Conservation (phyloP, 805 yeast genomes). For the Teunomyces aglyptinius region DNA sequence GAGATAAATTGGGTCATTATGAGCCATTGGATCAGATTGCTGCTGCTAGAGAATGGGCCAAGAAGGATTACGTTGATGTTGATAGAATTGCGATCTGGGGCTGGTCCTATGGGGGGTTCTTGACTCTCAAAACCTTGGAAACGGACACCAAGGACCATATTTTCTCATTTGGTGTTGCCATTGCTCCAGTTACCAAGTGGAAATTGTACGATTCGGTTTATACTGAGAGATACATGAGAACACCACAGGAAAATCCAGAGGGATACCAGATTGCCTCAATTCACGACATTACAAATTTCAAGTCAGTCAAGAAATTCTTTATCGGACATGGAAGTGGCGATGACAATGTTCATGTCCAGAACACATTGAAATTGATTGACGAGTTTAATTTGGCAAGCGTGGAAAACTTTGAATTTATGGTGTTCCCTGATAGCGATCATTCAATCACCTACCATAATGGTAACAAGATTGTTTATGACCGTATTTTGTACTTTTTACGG, state of each 20-base stretch:
- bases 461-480: conserved; percentile 62
- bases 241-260: conserved; percentile 46
- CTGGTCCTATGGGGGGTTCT: conserved; percentile 85
- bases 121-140: conserved; percentile 72
- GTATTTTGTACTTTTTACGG: conserved; percentile 18
- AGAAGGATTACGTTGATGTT: conserved; percentile 58
- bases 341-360: conserved; percentile 80
- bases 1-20: conserved; percentile 75
- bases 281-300: conserved; percentile 45
- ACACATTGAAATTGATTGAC: conserved; percentile 61
- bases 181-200: conserved; percentile 87
- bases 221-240: conserved; percentile 73
- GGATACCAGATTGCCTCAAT: conserved; percentile 50
- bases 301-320: conserved; percentile 53
- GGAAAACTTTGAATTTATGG: conserved; percentile 79
- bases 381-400: conserved; percentile 57
- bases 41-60: conserved; percentile 74
- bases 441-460: conserved; percentile 72
- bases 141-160: conserved; percentile 53
- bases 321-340: conserved; percentile 84
- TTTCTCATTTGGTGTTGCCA: conserved; percentile 75
- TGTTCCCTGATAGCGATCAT: conserved; percentile 83
- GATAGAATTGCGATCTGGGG: conserved; percentile 75
- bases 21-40: conserved; percentile 86
- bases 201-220: conserved; percentile 70